Evolutionary conservation across 1,139 yeast genomes (phyloP).

Genomic region (Scheffersomyces lignicola): DNA sequence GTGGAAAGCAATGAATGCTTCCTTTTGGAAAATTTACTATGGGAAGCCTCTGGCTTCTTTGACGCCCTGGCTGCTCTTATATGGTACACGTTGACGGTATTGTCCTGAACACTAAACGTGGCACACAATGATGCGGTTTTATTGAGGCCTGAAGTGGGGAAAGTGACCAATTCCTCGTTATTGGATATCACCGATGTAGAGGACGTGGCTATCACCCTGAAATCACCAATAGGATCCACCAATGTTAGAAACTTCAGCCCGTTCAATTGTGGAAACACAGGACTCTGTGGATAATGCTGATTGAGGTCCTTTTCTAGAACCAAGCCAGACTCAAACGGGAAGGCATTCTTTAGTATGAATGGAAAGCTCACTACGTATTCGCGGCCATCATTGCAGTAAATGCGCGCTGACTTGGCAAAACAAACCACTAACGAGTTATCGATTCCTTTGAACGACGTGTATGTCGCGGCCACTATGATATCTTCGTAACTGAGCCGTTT

Average conservation of each 20-base stretch:
- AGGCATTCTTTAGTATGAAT: constrained; percentile 54
- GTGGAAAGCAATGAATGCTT: constrained; percentile 34
- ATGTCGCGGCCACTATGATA: constrained; percentile 49
- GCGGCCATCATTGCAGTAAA: constrained; percentile 60
- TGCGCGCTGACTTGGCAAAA: constrained; percentile 49
- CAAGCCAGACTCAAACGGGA: constrained; percentile 65
- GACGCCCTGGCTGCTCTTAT: constrained; percentile 35
- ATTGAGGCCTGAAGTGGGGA: constrained; percentile 42
- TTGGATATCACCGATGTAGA: constrained; percentile 66
- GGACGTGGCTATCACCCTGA: constrained; percentile 67
- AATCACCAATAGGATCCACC: constrained; percentile 68
- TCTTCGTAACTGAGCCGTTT: constrained; percentile 52
- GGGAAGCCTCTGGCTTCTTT: constrained; percentile 9
- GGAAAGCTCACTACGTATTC: constrained; percentile 64
- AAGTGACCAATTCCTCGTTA: constrained; percentile 54
- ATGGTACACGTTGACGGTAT: constrained; percentile 49
- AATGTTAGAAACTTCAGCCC: constrained; percentile 57
- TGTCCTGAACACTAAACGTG: constrained; percentile 49
- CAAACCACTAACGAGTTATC: constrained; percentile 50
- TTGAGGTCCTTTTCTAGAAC: constrained; percentile 51
- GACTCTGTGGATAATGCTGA: constrained; percentile 11
- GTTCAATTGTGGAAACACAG: constrained; percentile 20
- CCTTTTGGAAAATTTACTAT: constrained; percentile 18
- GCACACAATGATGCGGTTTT: constrained; percentile 47
- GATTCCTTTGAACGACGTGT: constrained; percentile 23